These are phyloP conservation scores for Ceratonia siliqua DNA, from an alignment of 306 rosid species.

Conservation along the genomic window DNA sequence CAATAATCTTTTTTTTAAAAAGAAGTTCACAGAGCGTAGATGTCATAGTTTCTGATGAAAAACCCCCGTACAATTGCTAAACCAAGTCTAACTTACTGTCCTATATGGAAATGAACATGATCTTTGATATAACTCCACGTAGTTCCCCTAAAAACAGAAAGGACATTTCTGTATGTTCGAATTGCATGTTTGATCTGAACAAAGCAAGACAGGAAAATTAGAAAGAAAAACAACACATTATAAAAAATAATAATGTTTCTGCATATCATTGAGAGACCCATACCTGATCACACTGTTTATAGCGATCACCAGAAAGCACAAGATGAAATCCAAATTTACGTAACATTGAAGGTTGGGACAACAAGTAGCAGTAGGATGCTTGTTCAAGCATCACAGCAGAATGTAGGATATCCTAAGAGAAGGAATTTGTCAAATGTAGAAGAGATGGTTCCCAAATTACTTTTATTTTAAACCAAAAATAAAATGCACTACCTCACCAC, in stretches of 20 bases:
- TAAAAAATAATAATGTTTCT: not conserved
- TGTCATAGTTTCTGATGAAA: constrained; percentile 3
- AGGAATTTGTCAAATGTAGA: constrained; percentile 42
- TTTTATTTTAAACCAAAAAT: not conserved
- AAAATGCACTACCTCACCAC: constrained; percentile 77
- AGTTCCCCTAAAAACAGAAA: constrained; percentile 82
- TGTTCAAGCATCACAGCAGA: constrained; percentile 99
- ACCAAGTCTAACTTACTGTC: constrained; percentile 74
- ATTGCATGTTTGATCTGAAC: constrained; percentile 91
- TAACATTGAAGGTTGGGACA: constrained; percentile 88
- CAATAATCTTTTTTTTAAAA: constrained; percentile 35
- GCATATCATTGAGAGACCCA: constrained; percentile 25
- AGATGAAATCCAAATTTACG: constrained; percentile 98
- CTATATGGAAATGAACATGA: constrained; percentile 93
- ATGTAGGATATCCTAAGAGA: constrained; percentile 74
- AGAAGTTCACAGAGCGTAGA: constrained; percentile 28
- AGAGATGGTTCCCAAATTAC: constrained; percentile 28
- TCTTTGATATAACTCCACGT: constrained; percentile 87
- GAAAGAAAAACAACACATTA: constrained; percentile 28
- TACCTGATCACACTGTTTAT: constrained; percentile 95
- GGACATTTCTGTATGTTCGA: constrained; percentile 81
- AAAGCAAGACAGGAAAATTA: constrained; percentile 28
- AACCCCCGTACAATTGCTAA: constrained; percentile 7
- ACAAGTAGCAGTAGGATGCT: constrained; percentile 91
- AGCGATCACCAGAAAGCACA: constrained; percentile 97